Evolutionary conservation across 768 basidiomycete genomes (phyloP).

Genomic region (Suillus weaverae): DNA sequence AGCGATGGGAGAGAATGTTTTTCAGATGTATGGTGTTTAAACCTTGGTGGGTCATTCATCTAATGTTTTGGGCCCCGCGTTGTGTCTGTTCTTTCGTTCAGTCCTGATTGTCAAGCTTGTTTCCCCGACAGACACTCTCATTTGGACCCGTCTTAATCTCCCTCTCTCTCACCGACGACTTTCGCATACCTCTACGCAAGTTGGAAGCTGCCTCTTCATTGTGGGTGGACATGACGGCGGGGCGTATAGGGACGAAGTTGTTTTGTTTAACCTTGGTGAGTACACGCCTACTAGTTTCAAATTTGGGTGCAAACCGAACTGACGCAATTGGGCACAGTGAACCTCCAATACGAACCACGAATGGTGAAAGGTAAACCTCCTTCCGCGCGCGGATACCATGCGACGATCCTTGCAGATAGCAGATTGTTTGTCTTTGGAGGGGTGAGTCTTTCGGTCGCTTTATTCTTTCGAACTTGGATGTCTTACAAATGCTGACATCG

Average conservation of each 20-base stretch:
- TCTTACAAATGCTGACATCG: constrained; percentile 12
- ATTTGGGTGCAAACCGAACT: background rate
- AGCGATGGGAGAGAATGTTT: constrained; percentile 90
- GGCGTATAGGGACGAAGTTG: constrained; percentile 70
- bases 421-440: constrained; percentile 87
- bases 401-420: constrained; percentile 78
- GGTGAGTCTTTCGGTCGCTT: constrained; percentile 19
- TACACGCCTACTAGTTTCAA: background rate
- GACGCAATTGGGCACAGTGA: constrained; percentile 49
- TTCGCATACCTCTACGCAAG: constrained; percentile 85
- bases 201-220: constrained; percentile 90
- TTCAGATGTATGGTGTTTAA: constrained; percentile 83
- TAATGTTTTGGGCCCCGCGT: constrained; percentile 7
- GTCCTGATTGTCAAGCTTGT: background rate
- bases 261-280: constrained; percentile 85
- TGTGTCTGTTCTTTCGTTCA: background rate
- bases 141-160: constrained; percentile 29
- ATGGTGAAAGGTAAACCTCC: constrained; percentile 66
- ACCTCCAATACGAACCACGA: constrained; percentile 81
- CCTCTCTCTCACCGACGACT: constrained; percentile 53
- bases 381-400: constrained; percentile 80
- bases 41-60: constrained; percentile 62
- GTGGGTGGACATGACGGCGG: constrained; percentile 85
- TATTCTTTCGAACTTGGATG: background rate
- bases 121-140: constrained; percentile 22